Percentiles rank a stretch among this genome's conserved stretches.
Evolutionary conservation across 306 rosid species (phyloP).

Genomic region (Arachis stenosperma): DNA sequence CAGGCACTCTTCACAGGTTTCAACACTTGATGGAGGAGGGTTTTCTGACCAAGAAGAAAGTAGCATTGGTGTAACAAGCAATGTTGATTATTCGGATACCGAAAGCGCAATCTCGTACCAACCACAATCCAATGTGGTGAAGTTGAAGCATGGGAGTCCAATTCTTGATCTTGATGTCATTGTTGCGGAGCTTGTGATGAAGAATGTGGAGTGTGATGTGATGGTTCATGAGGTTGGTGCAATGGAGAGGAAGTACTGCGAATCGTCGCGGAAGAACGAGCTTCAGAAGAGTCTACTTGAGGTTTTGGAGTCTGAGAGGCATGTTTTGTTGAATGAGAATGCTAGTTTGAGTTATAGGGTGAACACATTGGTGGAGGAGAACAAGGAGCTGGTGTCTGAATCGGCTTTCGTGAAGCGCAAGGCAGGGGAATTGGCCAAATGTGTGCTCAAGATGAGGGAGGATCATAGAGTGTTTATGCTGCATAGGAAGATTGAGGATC

Average conservation of each 20-base stretch:
- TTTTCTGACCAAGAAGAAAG: conserved; percentile 60
- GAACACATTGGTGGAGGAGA: conserved; percentile 70
- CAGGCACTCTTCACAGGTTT: conserved; percentile 60
- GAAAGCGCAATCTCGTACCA: conserved; percentile 86
- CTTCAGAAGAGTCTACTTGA: conserved; percentile 86
- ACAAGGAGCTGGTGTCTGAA: conserved; percentile 70
- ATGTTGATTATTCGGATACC: conserved; percentile 71
- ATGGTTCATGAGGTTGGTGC: conserved; percentile 57
- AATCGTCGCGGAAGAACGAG: conserved; percentile 73
- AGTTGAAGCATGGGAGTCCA: background rate
- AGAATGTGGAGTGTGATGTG: conserved; percentile 69
- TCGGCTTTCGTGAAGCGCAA: conserved; percentile 67
- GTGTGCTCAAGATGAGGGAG: conserved; percentile 80
- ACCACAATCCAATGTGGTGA: conserved; percentile 22
- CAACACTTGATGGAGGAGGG: conserved; percentile 47
- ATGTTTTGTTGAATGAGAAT: conserved; percentile 79
- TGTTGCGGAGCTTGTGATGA: conserved; percentile 76
- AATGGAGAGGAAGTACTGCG: conserved; percentile 59
- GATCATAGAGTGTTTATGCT: conserved; percentile 81
- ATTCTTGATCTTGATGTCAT: conserved; percentile 44
- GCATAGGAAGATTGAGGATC: conserved; percentile 78
- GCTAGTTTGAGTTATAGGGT: conserved; percentile 68
- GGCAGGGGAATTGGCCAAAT: conserved; percentile 81
- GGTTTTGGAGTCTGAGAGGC: conserved; percentile 92
- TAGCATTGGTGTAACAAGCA: conserved; percentile 47